Evolutionary conservation across 495 filamentous ascomycete species (phyloP), one percentile per base, ranked within the genome.

Genomic region (Durotheca rogersii): DNA sequence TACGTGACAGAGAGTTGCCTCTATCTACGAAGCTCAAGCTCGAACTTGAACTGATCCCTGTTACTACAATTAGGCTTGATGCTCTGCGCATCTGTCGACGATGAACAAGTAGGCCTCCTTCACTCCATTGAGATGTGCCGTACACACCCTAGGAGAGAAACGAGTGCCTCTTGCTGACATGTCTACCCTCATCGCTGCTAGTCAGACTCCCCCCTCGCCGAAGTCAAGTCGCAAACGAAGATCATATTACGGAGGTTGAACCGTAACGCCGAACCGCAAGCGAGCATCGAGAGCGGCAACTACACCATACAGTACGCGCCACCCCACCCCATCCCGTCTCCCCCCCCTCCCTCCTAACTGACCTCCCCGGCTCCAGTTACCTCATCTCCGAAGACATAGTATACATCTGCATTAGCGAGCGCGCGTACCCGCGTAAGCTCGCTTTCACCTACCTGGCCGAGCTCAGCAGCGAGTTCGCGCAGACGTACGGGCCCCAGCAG

Each of bases 381-480:
- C 71, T 89, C 29, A 89, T 97, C 72, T 68, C 85, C 55, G 74
- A 83, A 57, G 82, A 87, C 52, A 74, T 97, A 61, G 84, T 88
- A 74, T 99, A 92, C 77, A 76, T 96, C 50, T 89, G 87, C 72
- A 91, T 99, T 65, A 88, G 86, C 76, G 91, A 96, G 67, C 79
- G 81, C 34, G 88, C 89, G 19, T 99, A 96, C 75, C 94, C 93
- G 31, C 92, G 94, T 63, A 97, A 99, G 68, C 86, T 99, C 20
- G 93, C 93, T 58, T 96, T 97, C 73, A 97, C 94, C 41, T 99
- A 97, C 81, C 90, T 99, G 27, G 84, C 85, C 41, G 93, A 99
- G 75, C 80, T 97, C 40, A 79, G 84, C 36, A 79, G 81, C 60
- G 93, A 99, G 73, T 99, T 99, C 79, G 82, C 83, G 53, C 93